Percentiles rank a stretch among this genome's conserved stretches.
Evolutionary conservation across 306 rosid genomes (phyloP).

Genomic region (Luffa acutangula): DNA sequence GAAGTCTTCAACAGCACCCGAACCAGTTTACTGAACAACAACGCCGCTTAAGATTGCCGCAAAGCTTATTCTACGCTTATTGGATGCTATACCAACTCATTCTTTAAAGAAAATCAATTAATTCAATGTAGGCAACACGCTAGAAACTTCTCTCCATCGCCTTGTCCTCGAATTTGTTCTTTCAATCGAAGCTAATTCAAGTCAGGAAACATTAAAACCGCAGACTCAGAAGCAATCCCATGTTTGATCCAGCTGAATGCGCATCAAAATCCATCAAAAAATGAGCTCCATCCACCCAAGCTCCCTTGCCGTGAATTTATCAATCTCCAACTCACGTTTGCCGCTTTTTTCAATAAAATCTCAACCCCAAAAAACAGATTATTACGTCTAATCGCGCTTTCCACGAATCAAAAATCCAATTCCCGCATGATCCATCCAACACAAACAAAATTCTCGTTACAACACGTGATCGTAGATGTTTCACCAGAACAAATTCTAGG

Average conservation of each 20-base stretch:
- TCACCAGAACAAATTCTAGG: constrained; percentile 17
- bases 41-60: not conserved
- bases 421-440: constrained; percentile 3
- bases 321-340: constrained; percentile 10
- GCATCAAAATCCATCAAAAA: constrained; percentile 19
- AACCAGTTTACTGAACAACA: not conserved
- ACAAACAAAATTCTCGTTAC: not conserved
- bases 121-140: constrained; percentile 12
- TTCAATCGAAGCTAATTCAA: constrained; percentile 12
- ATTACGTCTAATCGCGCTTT: constrained; percentile 19
- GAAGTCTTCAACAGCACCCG: constrained; percentile 14
- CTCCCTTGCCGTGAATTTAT: constrained; percentile 6
- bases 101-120: not conserved
- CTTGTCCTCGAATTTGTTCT: not conserved
- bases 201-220: not conserved
- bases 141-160: constrained; percentile 14
- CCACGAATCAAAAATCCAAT: constrained; percentile 20
- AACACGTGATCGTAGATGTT: constrained; percentile 1
- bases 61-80: not conserved
- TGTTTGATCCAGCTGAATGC: constrained; percentile 44
- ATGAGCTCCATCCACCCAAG: constrained; percentile 17
- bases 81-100: constrained; percentile 1
- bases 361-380: constrained; percentile 11
- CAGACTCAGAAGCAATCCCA: constrained; percentile 19
- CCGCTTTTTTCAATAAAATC: constrained; percentile 6